Percentiles rank a stretch among this genome's conserved stretches.
Conservation (phyloP, 331 rosid genomes). For the Pyrus hybrid region DNA sequence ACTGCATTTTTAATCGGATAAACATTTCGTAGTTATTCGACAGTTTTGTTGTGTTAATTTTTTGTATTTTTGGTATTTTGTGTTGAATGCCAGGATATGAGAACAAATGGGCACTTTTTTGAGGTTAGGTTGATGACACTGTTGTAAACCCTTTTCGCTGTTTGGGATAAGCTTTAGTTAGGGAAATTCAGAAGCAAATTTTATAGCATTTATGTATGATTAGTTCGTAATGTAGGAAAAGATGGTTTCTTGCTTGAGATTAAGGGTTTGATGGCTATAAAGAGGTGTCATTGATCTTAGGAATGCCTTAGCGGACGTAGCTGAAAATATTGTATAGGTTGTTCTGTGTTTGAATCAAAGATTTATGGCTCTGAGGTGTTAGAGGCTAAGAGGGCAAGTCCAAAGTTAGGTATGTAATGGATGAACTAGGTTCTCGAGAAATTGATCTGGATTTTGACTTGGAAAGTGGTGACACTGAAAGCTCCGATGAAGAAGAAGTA, state of each 20-base stretch:
- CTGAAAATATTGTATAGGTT: not conserved
- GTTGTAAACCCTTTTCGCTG: not conserved
- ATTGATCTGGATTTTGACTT: conserved; percentile 19
- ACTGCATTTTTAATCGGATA: not conserved
- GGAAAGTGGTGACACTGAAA: conserved; percentile 24
- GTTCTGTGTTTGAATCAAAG: not conserved
- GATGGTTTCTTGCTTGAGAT: not conserved
- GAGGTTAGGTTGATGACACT: not conserved
- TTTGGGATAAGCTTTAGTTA: not conserved
- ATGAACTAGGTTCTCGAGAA: conserved; percentile 1
- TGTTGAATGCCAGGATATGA: conserved; percentile 12
- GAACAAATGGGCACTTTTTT: not conserved
- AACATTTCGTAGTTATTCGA: not conserved
- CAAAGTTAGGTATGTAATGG: not conserved
- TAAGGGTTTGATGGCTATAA: not conserved
- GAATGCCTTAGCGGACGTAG: not conserved
- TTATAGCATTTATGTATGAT: not conserved
- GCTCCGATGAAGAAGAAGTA: conserved; percentile 14
- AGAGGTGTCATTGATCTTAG: not conserved
- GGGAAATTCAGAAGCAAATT: not conserved
- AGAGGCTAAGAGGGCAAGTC: not conserved
- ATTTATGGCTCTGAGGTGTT: not conserved
- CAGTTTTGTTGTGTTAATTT: not conserved
- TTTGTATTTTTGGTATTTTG: not conserved
- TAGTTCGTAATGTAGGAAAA: not conserved